A percentile compares a stretch with the other conserved stretches of the same genome.
Evolutionary conservation across 129 eudicot genomes (phyloP).

Genomic region (Helianthus tuberosus): DNA sequence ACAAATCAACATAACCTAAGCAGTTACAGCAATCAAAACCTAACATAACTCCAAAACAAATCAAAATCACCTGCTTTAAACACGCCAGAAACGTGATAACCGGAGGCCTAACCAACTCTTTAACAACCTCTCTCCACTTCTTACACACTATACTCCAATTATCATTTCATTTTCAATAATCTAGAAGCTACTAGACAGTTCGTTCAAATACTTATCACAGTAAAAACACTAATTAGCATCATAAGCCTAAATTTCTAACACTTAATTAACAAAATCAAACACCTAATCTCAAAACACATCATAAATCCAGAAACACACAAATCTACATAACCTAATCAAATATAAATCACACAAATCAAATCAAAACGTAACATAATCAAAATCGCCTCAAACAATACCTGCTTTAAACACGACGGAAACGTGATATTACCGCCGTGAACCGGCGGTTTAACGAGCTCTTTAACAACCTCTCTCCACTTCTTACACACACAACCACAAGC

Average conservation of each 20-base stretch:
- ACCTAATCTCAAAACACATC: too few relatives aligned
- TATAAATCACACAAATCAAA: too few relatives aligned
- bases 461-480: constrained; percentile 74
- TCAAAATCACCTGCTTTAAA: constrained; percentile 65
- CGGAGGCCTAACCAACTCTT: constrained; percentile 54
- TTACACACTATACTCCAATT: constrained; percentile 46
- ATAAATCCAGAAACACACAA: too few relatives aligned
- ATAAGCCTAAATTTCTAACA: too few relatives aligned
- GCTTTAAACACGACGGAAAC: constrained; percentile 85
- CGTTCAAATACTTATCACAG: too few relatives aligned
- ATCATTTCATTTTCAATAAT: too few relatives aligned
- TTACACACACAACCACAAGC: constrained; percentile 87
- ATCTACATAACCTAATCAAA: too few relatives aligned
- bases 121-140: constrained; percentile 74
- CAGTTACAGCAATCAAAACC: neutral
- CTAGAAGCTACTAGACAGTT: too few relatives aligned
- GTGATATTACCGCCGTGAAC: constrained; percentile 65
- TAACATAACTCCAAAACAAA: neutral
- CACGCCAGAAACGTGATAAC: constrained; percentile 85
- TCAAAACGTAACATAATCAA: too few relatives aligned
- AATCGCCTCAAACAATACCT: constrained; percentile 41
- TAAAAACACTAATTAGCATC: too few relatives aligned
- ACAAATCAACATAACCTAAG: constrained; percentile 4
- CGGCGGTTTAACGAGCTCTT: constrained; percentile 55
- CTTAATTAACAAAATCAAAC: too few relatives aligned